These are phyloP conservation scores for Henningerozyma blattae DNA, from an alignment of 805 yeast genomes.

Conservation along the genomic window DNA sequence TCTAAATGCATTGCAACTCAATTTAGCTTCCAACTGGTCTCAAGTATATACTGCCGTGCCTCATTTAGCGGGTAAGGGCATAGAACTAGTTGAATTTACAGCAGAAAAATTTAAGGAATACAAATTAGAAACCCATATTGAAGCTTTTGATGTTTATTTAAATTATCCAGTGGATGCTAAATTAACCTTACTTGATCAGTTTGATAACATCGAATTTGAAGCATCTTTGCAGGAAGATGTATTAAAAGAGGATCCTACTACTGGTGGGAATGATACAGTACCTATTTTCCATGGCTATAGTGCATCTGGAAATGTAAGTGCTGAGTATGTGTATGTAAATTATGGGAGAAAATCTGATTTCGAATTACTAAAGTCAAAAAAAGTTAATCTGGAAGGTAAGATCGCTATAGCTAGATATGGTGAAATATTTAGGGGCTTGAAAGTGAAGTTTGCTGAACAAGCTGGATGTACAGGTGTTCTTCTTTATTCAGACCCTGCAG, in stretches of 20 bases:
- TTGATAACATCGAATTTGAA: conserved; percentile 28
- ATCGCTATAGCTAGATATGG: conserved; percentile 64
- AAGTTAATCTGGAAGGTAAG: conserved; percentile 42
- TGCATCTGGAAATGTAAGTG: conserved; percentile 65
- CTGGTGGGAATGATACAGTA: conserved; percentile 32
- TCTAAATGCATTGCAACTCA: conserved; percentile 17
- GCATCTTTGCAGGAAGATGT: conserved; percentile 45
- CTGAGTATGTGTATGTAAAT: conserved; percentile 52
- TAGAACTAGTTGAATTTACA: conserved; percentile 46
- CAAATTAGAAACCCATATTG: conserved; percentile 44
- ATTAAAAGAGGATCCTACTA: conserved; percentile 37
- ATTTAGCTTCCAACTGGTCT: conserved; percentile 42
- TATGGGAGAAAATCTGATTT: conserved; percentile 57
- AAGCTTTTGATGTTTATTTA: conserved; percentile 47
- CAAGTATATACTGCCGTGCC: conserved; percentile 38
- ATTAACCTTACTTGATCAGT: conserved; percentile 29
- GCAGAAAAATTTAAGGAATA: conserved; percentile 42
- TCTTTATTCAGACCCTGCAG: conserved; percentile 60
- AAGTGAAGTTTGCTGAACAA: conserved; percentile 67
- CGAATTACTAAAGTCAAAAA: conserved; percentile 31
- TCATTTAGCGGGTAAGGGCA: conserved; percentile 47
- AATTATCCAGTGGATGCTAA: conserved; percentile 50
- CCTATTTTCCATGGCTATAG: conserved; percentile 73
- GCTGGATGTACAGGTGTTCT: conserved; percentile 56
- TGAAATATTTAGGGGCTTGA: conserved; percentile 54